A percentile compares a stretch with the other conserved stretches of the same genome.
Conservation (phyloP, 2,329 filamentous ascomycete genomes). For the Aspergillus ibericus region DNA sequence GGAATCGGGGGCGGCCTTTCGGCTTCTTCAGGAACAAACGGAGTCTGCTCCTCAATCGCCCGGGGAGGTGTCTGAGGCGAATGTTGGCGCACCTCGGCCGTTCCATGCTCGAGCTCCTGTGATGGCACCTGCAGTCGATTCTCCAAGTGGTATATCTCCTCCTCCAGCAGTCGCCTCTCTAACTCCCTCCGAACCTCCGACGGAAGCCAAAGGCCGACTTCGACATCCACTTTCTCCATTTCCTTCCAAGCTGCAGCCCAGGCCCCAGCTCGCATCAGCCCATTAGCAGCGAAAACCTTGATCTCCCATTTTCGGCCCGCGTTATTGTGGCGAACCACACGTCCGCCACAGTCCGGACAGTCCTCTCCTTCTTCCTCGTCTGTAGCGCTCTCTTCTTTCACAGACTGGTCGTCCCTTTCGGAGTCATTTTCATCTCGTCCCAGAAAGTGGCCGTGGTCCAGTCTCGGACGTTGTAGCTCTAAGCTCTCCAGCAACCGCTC, state of each 20-base stretch:
- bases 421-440: constrained; percentile 32
- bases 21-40: neutral
- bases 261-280: constrained; percentile 84
- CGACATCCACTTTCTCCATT: constrained; percentile 98
- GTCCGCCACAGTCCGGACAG: constrained; percentile 53
- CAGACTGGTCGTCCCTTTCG: constrained; percentile 27
- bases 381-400: constrained; percentile 36
- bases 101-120: constrained; percentile 17
- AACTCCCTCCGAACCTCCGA: constrained; percentile 53
- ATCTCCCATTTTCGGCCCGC: constrained; percentile 61
- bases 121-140: constrained; percentile 14
- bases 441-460: constrained; percentile 61
- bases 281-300: constrained; percentile 92
- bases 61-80: constrained; percentile 1
- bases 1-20: constrained; percentile 2
- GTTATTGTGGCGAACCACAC: constrained; percentile 48
- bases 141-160: constrained; percentile 33
- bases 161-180: constrained; percentile 46
- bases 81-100: constrained; percentile 8
- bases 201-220: constrained; percentile 71
- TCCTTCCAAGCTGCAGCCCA: constrained; percentile 95
- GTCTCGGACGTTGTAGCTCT: constrained; percentile 55
- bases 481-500: constrained; percentile 62
- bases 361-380: constrained; percentile 41
- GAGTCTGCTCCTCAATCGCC: neutral